These are phyloP conservation scores for Rhodomyrtus tomentosa DNA, from an alignment of 345 rosid genomes.

Conservation along the genomic window DNA sequence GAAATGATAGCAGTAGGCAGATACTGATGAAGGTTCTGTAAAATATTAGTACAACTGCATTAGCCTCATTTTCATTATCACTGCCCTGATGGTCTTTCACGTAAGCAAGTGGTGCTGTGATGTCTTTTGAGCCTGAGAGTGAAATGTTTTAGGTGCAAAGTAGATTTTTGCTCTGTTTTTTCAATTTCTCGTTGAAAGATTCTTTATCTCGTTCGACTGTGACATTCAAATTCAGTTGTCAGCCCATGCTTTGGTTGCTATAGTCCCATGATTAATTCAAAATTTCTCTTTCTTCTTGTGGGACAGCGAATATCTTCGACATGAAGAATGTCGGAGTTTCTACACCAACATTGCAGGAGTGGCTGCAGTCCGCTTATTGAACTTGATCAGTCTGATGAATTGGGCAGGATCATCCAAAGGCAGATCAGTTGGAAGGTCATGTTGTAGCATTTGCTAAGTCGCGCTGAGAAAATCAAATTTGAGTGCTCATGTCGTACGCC, in stretches of 20 bases:
- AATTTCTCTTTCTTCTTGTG: background rate
- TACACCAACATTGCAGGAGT: conserved; percentile 47
- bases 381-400: background rate
- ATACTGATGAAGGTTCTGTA: background rate
- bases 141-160: background rate
- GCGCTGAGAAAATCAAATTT: background rate
- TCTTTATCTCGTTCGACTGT: background rate
- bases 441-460: background rate
- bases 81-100: background rate
- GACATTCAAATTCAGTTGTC: background rate
- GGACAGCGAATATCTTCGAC: conserved; percentile 66
- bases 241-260: background rate
- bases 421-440: background rate
- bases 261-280: background rate
- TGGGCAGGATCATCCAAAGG: background rate
- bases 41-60: background rate
- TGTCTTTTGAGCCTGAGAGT: background rate
- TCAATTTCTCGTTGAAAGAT: background rate
- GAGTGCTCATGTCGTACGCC: background rate
- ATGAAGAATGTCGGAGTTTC: conserved; percentile 66
- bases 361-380: conserved; percentile 31
- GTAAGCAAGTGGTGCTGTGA: background rate
- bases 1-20: background rate
- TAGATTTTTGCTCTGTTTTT: background rate
- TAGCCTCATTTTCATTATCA: background rate